These are phyloP conservation scores for Eucalyptus rudis DNA, from an alignment of 345 rosid species.

Conservation along the genomic window DNA sequence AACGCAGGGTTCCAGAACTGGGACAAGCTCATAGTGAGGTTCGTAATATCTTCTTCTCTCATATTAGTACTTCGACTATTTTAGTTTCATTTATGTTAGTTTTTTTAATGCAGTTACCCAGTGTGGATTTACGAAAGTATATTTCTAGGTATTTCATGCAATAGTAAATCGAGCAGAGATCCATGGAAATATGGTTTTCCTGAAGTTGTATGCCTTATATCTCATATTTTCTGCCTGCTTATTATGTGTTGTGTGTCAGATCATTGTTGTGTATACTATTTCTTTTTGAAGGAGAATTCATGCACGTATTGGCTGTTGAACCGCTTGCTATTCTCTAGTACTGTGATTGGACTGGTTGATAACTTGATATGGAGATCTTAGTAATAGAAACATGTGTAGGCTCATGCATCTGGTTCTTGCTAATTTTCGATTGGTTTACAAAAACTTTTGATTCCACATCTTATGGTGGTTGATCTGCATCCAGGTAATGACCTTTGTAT, in stretches of 20 bases:
- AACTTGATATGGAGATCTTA: background rate
- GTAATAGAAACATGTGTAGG: background rate
- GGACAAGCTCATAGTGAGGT: constrained; percentile 95
- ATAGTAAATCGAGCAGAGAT: background rate
- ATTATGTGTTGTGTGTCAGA: background rate
- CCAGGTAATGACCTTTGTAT: background rate
- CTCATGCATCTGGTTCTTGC: background rate
- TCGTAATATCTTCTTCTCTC: background rate
- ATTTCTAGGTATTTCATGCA: background rate
- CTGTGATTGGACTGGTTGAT: background rate
- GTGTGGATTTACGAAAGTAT: background rate
- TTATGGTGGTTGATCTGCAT: background rate
- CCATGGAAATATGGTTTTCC: background rate
- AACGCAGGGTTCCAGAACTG: constrained; percentile 61
- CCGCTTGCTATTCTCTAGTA: background rate
- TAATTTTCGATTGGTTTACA: background rate
- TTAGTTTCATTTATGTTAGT: background rate
- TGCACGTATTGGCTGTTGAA: background rate
- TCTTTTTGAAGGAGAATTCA: background rate
- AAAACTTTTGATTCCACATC: background rate
- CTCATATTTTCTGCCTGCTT: background rate
- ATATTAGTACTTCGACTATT: background rate
- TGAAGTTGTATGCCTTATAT: background rate
- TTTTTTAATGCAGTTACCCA: background rate
- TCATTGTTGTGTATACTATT: background rate